Percentiles rank a stretch among this genome's conserved stretches.
These are phyloP conservation scores for Ascochyta fabae DNA, from an alignment of 2,329 filamentous ascomycete genomes.

Conservation along the genomic window DNA sequence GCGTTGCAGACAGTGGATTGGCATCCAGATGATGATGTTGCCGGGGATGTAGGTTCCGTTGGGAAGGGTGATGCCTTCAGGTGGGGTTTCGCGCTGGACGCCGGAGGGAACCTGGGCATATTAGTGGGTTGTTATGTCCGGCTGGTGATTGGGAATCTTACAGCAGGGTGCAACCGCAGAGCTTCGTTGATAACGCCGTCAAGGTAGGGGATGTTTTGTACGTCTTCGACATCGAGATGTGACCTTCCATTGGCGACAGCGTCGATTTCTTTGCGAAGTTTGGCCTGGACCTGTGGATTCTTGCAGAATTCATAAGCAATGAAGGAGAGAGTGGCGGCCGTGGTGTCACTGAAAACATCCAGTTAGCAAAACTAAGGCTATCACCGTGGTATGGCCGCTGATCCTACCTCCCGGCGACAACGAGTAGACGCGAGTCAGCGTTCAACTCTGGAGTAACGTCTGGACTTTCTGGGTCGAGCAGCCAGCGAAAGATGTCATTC, in stretches of 20 bases:
- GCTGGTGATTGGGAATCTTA: conserved; percentile 8
- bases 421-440: conserved; percentile 35
- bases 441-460: conserved; percentile 33
- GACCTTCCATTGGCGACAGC: conserved; percentile 21
- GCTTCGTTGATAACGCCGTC: conserved; percentile 43
- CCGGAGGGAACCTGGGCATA: conserved; percentile 35
- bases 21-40: conserved; percentile 38
- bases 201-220: conserved; percentile 35
- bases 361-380: neutral
- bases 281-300: conserved; percentile 28
- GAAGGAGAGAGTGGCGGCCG: conserved; percentile 36
- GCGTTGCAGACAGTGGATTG: conserved; percentile 39
- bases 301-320: conserved; percentile 41
- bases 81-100: conserved; percentile 42
- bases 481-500: conserved; percentile 35
- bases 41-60: conserved; percentile 42
- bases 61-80: conserved; percentile 40
- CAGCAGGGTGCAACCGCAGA: conserved; percentile 40
- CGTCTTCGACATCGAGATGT: conserved; percentile 35
- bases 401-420: conserved; percentile 42
- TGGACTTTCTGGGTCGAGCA: conserved; percentile 30
- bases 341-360: conserved; percentile 36
- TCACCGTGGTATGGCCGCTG: neutral
- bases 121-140: conserved; percentile 7
- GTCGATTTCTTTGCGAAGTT: conserved; percentile 32